phyloP scores from a whole-genome alignment of 148 eudicot genomes.

The Oxyria digyna region DNA sequence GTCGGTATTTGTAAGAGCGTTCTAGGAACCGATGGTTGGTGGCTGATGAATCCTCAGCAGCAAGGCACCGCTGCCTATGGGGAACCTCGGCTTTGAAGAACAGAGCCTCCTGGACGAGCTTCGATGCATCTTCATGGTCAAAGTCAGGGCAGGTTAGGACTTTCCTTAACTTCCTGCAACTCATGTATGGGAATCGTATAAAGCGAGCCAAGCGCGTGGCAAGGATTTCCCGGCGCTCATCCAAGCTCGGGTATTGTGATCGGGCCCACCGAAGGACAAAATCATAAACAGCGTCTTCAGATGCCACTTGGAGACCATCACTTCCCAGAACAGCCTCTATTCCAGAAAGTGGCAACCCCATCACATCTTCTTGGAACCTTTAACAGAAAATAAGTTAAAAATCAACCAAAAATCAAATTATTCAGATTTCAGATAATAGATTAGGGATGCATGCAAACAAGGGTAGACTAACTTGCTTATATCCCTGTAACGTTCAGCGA shows the following conservation, averaged over 20 bases:
- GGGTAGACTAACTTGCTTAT: slow-evolving; percentile 42
- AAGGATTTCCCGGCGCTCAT: slow-evolving; percentile 69
- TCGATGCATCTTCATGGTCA: slow-evolving; percentile 63
- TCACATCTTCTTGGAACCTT: slow-evolving; percentile 77
- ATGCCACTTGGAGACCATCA: too few relatives aligned
- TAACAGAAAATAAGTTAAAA: background rate
- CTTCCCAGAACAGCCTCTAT: slow-evolving; percentile 69
- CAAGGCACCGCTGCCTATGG: slow-evolving; percentile 79
- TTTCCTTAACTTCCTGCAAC: slow-evolving; percentile 71
- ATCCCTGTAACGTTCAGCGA: slow-evolving; percentile 65
- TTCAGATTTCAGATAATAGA: background rate
- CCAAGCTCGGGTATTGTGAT: slow-evolving; percentile 50
- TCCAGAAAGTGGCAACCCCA: slow-evolving; percentile 76
- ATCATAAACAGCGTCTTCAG: slow-evolving; percentile 84
- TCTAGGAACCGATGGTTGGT: too few relatives aligned
- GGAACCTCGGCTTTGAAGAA: slow-evolving; percentile 88
- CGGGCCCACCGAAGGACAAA: slow-evolving; percentile 76
- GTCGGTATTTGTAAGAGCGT: too few relatives aligned
- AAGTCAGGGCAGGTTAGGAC: slow-evolving; percentile 60
- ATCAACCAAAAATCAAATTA: background rate
- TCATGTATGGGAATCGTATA: slow-evolving; percentile 83
- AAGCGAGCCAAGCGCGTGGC: slow-evolving; percentile 55
- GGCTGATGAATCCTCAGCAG: too few relatives aligned
- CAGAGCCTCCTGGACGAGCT: slow-evolving; percentile 72
- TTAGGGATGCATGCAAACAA: background rate